A percentile compares a stretch with the other conserved stretches of the same genome.
Evolutionary conservation across 331 rosid genomes (phyloP).

Genomic region (Malus hybrid): DNA sequence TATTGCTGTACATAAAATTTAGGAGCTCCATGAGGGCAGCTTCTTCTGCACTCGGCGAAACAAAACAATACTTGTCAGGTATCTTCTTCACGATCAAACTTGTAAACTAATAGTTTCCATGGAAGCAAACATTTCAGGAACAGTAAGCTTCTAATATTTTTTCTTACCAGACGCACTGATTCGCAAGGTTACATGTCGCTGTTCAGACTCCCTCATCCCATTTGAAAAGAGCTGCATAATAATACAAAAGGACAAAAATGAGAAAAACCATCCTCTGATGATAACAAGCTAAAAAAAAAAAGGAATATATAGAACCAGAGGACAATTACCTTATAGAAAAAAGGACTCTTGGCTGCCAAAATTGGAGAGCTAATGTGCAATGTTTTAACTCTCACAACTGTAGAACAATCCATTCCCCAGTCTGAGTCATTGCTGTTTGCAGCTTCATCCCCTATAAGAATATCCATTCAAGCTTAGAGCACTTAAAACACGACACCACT

Average conservation of each 20-base stretch:
- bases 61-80: slow-evolving; percentile 10
- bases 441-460: slow-evolving; percentile 78
- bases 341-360: slow-evolving; percentile 98
- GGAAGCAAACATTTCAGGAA: background rate
- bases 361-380: slow-evolving; percentile 95
- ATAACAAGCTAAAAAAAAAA: background rate
- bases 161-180: slow-evolving; percentile 77
- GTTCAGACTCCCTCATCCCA: slow-evolving; percentile 97
- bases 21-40: slow-evolving; percentile 92
- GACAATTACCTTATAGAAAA: slow-evolving; percentile 33
- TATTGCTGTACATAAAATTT: slow-evolving; percentile 87
- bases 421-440: slow-evolving; percentile 63
- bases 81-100: background rate
- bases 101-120: background rate
- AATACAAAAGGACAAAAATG: slow-evolving; percentile 2
- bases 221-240: slow-evolving; percentile 73
- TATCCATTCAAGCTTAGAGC: background rate
- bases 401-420: slow-evolving; percentile 73
- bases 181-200: slow-evolving; percentile 75
- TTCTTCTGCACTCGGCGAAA: slow-evolving; percentile 63
- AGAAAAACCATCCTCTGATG: slow-evolving; percentile 2
- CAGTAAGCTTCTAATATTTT: background rate
- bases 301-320: background rate
- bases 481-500: background rate
- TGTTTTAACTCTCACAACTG: slow-evolving; percentile 68